These are phyloP conservation scores for Cichorium intybus DNA, from an alignment of 140 eudicot species.

Conservation along the genomic window DNA sequence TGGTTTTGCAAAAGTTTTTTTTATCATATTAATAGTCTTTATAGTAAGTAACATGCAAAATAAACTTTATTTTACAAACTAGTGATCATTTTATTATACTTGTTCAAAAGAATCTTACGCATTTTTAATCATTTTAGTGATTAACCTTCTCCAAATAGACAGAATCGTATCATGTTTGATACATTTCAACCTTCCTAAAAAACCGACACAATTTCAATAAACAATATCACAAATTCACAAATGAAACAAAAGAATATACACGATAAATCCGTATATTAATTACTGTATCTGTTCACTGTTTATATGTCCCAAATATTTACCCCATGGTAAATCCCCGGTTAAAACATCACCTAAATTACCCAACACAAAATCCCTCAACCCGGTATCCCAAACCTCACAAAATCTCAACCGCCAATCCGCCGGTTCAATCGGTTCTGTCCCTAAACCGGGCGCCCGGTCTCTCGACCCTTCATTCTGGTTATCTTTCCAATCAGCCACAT, in stretches of 20 bases:
- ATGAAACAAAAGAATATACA: constrained; percentile 7
- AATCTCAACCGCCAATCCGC: constrained; percentile 60
- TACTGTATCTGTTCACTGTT: constrained; percentile 18
- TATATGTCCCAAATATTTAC: constrained; percentile 26
- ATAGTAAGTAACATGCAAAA: no score
- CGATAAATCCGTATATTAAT: constrained; percentile 10
- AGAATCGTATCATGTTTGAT: no score
- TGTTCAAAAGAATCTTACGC: no score
- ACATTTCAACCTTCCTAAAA: no score
- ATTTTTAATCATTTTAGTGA: no score
- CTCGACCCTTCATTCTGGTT: constrained; percentile 79
- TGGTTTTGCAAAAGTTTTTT: no score
- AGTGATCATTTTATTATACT: no score
- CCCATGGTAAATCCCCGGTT: constrained; percentile 76
- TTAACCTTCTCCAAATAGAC: no score
- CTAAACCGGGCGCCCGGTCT: constrained; percentile 83
- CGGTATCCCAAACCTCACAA: constrained; percentile 93
- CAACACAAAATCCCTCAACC: constrained; percentile 63
- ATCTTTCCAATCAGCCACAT: constrained; percentile 87
- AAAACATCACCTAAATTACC: constrained; percentile 54
- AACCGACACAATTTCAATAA: neutral
- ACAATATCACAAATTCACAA: neutral
- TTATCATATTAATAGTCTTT: no score
- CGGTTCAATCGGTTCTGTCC: constrained; percentile 86
- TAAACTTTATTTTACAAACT: no score